These are phyloP conservation scores for Peronospora farinosa DNA, from an alignment of 352 stramenopile species.

Conservation along the genomic window DNA sequence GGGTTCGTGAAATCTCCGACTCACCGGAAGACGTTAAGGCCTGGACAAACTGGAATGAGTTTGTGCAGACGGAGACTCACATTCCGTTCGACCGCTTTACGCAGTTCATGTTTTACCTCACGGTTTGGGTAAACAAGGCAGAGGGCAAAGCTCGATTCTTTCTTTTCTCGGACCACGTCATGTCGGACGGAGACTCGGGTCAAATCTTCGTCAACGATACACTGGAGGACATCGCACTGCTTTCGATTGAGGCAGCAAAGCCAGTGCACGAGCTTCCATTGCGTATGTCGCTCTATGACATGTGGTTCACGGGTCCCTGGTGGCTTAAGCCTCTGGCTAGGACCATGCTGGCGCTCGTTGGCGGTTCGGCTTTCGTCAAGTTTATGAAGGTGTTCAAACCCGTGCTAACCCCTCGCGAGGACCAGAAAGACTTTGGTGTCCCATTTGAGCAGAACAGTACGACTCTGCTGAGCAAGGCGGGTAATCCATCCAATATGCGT, in stretches of 20 bases:
- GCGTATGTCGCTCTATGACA: slow-evolving; percentile 38
- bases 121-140: slow-evolving; percentile 32
- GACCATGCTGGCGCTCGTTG: slow-evolving; percentile 23
- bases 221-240: slow-evolving; percentile 30
- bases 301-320: slow-evolving; percentile 32
- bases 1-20: slow-evolving; percentile 24
- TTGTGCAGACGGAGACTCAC: slow-evolving; percentile 29
- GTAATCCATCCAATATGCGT: slow-evolving; percentile 36
- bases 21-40: slow-evolving; percentile 13
- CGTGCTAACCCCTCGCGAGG: slow-evolving; percentile 27
- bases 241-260: slow-evolving; percentile 28
- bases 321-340: slow-evolving; percentile 35
- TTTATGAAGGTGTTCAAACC: slow-evolving; percentile 46
- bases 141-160: slow-evolving; percentile 32
- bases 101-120: slow-evolving; percentile 47
- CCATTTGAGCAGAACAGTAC: slow-evolving; percentile 40
- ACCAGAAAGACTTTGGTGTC: slow-evolving; percentile 42
- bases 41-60: slow-evolving; percentile 34
- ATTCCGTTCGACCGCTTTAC: slow-evolving; percentile 36
- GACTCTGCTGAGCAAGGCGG: slow-evolving; percentile 32
- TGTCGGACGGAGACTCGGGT: slow-evolving; percentile 47
- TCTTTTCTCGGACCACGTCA: slow-evolving; percentile 55
- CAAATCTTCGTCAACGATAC: slow-evolving; percentile 45
- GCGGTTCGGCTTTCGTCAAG: slow-evolving; percentile 29
- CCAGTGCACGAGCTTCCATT: slow-evolving; percentile 30